These are phyloP conservation scores for Xylaria palmicola DNA, from an alignment of 495 filamentous ascomycete species.

Conservation along the genomic window DNA sequence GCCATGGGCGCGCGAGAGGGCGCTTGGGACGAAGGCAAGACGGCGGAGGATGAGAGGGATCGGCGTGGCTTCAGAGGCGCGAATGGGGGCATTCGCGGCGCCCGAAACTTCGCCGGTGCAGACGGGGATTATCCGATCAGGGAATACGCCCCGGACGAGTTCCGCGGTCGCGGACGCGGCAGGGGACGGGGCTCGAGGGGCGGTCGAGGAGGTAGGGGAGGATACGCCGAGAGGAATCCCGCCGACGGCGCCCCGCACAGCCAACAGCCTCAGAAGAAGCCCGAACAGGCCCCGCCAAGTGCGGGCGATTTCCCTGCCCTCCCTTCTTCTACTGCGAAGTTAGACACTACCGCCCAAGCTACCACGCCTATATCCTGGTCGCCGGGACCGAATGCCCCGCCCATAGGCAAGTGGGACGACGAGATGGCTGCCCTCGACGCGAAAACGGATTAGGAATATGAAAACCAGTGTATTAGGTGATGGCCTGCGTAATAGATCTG, in stretches of 20 bases:
- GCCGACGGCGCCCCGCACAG: background rate
- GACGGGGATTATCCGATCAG: constrained; percentile 30
- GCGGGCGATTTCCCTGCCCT: constrained; percentile 46
- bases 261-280: constrained; percentile 17
- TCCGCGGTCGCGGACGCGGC: constrained; percentile 27
- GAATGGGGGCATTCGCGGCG: constrained; percentile 43
- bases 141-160: constrained; percentile 29
- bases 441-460: constrained; percentile 9
- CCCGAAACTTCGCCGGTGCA: constrained; percentile 21
- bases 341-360: constrained; percentile 22
- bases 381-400: constrained; percentile 22
- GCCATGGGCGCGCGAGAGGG: constrained; percentile 46
- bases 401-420: constrained; percentile 47
- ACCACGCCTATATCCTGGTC: constrained; percentile 11
- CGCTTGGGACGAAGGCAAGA: constrained; percentile 50
- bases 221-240: constrained; percentile 18
- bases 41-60: constrained; percentile 30
- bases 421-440: constrained; percentile 44
- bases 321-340: constrained; percentile 31
- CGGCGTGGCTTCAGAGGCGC: constrained; percentile 39
- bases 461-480: background rate
- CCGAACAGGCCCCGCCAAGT: constrained; percentile 19
- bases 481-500: background rate
- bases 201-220: constrained; percentile 28
- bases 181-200: constrained; percentile 26